These are phyloP conservation scores for Cornus suecica DNA, from an alignment of 148 eudicot genomes.

Conservation along the genomic window DNA sequence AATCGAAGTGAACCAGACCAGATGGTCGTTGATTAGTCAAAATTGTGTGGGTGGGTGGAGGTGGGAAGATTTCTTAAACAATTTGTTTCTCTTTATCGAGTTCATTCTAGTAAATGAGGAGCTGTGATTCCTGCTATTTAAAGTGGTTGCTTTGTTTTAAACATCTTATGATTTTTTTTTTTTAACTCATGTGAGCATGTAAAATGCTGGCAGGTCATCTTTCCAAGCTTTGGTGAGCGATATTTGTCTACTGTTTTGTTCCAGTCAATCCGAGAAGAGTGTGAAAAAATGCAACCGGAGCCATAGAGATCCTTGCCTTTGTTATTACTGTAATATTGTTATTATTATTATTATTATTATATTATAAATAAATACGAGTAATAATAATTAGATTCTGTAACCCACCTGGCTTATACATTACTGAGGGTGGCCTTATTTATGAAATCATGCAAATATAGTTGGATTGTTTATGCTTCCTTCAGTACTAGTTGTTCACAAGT, in stretches of 20 bases:
- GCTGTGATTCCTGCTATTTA: neutral
- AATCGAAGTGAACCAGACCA: neutral
- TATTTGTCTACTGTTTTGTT: conserved; percentile 30
- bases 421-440: no score
- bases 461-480: no score
- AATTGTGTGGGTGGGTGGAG: no score
- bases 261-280: conserved; percentile 39
- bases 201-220: conserved; percentile 24
- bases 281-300: conserved; percentile 38
- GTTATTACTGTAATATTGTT: neutral
- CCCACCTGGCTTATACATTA: no score
- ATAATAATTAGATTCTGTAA: no score
- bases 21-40: neutral
- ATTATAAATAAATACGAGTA: no score
- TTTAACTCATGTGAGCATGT: neutral
- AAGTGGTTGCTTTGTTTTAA: neutral
- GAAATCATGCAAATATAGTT: no score
- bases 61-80: no score
- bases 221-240: conserved; percentile 38
- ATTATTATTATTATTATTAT: no score
- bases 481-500: no score
- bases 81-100: neutral
- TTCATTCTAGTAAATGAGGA: neutral
- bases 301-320: conserved; percentile 12
- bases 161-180: neutral